Conservation (phyloP, 495 filamentous ascomycete genomes). For the Daldinia childiae region DNA sequence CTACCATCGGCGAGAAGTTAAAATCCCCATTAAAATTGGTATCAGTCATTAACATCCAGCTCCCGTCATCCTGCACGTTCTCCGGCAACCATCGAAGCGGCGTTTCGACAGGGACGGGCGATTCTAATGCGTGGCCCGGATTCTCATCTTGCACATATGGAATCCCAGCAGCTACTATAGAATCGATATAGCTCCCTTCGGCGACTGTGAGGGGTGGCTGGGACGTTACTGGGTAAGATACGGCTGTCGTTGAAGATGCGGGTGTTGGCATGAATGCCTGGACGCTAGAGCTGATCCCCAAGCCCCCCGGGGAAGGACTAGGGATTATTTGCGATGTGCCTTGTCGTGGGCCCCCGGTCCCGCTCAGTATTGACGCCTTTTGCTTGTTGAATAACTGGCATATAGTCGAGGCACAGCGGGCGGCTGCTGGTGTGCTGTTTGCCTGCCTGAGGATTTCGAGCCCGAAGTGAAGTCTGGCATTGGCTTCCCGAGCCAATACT, state of each 20-base stretch:
- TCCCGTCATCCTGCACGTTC: neutral
- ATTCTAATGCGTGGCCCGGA: neutral
- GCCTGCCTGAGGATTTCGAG: slow-evolving; percentile 19
- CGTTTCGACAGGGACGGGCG: neutral
- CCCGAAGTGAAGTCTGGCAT: slow-evolving; percentile 21
- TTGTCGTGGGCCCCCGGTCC: neutral
- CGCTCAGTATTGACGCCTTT: neutral
- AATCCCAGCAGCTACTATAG: neutral
- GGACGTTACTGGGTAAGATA: neutral
- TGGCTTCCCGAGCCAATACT: slow-evolving; percentile 6
- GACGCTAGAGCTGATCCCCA: neutral
- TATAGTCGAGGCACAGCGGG: neutral
- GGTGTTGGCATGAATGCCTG: neutral
- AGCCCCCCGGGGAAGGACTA: neutral
- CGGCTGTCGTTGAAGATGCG: neutral
- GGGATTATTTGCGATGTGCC: neutral
- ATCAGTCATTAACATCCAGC: neutral
- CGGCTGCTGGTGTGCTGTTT: slow-evolving; percentile 15
- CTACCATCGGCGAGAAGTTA: neutral
- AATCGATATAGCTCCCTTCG: neutral
- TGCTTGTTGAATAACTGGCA: neutral
- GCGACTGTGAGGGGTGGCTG: neutral
- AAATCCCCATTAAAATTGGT: neutral
- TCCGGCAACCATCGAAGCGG: neutral
- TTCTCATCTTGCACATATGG: neutral